phyloP scores from a whole-genome alignment of 129 eudicot species.

The Chrysanthemum lavandulifolium region DNA sequence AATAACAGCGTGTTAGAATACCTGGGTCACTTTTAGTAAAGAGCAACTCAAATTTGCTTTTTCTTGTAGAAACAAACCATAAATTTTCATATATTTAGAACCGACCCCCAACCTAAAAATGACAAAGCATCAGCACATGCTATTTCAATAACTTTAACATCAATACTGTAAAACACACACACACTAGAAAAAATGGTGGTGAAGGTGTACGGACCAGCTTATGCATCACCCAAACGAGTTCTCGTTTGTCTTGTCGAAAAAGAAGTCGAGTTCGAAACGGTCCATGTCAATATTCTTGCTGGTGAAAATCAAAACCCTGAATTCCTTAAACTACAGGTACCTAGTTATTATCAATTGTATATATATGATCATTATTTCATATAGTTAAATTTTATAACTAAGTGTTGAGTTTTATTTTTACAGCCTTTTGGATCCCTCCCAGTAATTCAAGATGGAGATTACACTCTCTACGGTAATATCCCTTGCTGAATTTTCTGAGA shows the following conservation, averaged over 20 bases:
- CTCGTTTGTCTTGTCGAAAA: conserved; percentile 56
- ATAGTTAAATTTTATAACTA: no score
- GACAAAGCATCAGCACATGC: not conserved
- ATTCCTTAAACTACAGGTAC: conserved; percentile 55
- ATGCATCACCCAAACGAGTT: conserved; percentile 52
- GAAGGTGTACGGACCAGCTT: conserved; percentile 67
- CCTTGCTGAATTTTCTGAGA: no score
- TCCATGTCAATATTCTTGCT: conserved; percentile 45
- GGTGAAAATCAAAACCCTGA: conserved; percentile 47
- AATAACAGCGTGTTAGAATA: no score
- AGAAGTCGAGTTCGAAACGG: conserved; percentile 40
- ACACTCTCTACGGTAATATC: conserved; percentile 28
- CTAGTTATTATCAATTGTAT: not conserved
- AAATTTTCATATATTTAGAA: no score
- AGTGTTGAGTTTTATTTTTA: not conserved
- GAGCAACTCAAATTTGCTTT: no score
- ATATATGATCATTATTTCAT: not conserved
- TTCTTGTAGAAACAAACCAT: no score
- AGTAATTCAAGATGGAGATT: conserved; percentile 72
- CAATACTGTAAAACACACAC: not conserved
- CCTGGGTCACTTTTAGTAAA: no score
- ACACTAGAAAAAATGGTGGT: conserved; percentile 37
- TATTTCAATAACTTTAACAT: not conserved
- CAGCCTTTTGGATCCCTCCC: conserved; percentile 82
- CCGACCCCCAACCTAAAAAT: no score